Evolutionary conservation across 371 early-diverging fungal species (phyloP), one percentile per base, ranked within the genome.

Genomic region (Circinella minor): DNA sequence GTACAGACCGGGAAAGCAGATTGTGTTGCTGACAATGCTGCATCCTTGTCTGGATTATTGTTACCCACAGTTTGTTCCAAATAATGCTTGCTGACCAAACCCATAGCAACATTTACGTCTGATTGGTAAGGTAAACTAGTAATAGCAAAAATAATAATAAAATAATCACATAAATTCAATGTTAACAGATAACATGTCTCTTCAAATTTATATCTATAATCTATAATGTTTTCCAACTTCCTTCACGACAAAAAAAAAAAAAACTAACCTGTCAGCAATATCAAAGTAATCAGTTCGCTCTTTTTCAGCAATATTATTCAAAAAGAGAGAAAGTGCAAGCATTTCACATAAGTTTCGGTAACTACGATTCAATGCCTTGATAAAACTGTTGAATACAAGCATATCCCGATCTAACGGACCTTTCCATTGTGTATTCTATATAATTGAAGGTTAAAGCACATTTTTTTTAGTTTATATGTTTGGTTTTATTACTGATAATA

Each of bases 371-470:
- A 91, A 67, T 7, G 84, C 79, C 71, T 89, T 90, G 47, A 82
- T 82, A 73, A 90, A 82, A 68, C 92, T 90, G 75, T 88, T 89
- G 80, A 93, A 92, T 10, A 84, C 91, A 59, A 95, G 77, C 55
- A 93, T 71, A 67, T 95, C 93, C 17, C 93, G 88, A 75, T 84
- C 88, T 59, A 92, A 77, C 8, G 90, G 88, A 2, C 92, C 92
- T 36, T 74, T 75, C 92, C 91, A 92, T 55, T 80, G 74, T 38
- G 65, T 63, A 27, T 81, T 86, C 86, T 87, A 77, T 36, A 43
- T 8, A 13, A n/a, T 17, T 47, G 6, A 51, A 51, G 15, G 15
- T 17, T 14, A 47, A 55, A 55, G 4, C 37, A 54, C 27, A 61
- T 51, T 47, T 7, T 17, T 20, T 65, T 51, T n/a, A 5, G 27